phyloP scores from a whole-genome alignment of 208 protist genomes.

The Trypanosoma platydactyli region DNA sequence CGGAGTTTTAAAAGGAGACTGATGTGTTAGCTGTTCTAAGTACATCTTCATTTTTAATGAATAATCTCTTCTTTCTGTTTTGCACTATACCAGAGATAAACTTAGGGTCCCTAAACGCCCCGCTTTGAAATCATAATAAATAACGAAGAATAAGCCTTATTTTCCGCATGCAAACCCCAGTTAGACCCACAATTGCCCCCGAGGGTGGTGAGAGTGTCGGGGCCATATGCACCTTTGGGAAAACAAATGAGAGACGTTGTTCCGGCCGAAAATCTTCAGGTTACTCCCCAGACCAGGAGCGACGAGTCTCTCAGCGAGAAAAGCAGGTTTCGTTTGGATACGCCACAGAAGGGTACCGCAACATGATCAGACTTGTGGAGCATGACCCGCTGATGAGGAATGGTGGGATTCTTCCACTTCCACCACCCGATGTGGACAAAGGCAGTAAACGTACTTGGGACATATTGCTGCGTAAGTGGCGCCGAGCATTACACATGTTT shows the following conservation, averaged over 20 bases:
- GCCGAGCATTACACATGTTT: constrained; percentile 87
- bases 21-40: constrained; percentile 6
- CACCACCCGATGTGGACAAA: constrained; percentile 48
- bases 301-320: constrained; percentile 65
- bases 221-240: constrained; percentile 8
- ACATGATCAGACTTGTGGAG: constrained; percentile 78
- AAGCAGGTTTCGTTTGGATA: constrained; percentile 82
- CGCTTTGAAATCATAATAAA: too few relatives aligned
- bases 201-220: constrained; percentile 11
- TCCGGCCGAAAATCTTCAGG: constrained; percentile 16
- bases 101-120: too few relatives aligned
- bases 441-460: constrained; percentile 86
- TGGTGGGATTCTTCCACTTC: constrained; percentile 73
- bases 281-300: constrained; percentile 69
- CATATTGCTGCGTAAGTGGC: constrained; percentile 83
- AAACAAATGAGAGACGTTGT: constrained; percentile 2
- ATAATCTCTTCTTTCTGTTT: constrained; percentile 24
- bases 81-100: not conserved
- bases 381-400: constrained; percentile 73
- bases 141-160: not conserved
- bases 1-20: not conserved
- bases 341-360: constrained; percentile 74
- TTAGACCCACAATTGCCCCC: constrained; percentile 22
- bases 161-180: constrained; percentile 23
- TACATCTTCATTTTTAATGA: constrained; percentile 19